Evolutionary conservation across 2,329 filamentous ascomycete species (phyloP).

Genomic region (Zasmidium angulare): DNA sequence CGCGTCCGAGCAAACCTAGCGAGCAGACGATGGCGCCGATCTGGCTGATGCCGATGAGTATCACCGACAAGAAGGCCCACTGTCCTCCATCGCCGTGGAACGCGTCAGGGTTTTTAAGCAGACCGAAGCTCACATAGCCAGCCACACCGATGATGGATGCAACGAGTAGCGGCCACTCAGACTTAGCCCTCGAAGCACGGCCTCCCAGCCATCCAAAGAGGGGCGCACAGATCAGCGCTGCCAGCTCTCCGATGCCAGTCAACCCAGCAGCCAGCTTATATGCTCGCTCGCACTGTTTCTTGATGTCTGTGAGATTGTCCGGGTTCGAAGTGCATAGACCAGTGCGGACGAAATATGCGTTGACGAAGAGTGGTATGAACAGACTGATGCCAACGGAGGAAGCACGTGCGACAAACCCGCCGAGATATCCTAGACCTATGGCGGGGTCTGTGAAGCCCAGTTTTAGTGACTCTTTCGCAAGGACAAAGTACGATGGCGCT

Average conservation of each 20-base stretch:
- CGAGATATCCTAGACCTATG: slow-evolving; percentile 85
- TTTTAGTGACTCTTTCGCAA: slow-evolving; percentile 43
- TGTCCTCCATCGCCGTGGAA: slow-evolving; percentile 60
- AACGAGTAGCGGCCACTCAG: slow-evolving; percentile 70
- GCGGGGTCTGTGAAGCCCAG: slow-evolving; percentile 73
- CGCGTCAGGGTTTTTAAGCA: slow-evolving; percentile 74
- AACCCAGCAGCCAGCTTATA: slow-evolving; percentile 86
- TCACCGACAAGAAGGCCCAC: slow-evolving; percentile 65
- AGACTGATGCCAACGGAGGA: slow-evolving; percentile 94
- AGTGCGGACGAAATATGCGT: slow-evolving; percentile 80
- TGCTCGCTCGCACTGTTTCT: slow-evolving; percentile 78
- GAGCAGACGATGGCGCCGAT: slow-evolving; percentile 97
- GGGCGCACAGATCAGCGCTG: slow-evolving; percentile 81
- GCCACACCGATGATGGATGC: slow-evolving; percentile 72
- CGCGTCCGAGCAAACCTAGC: slow-evolving; percentile 80
- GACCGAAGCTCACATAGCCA: slow-evolving; percentile 75
- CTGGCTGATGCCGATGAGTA: slow-evolving; percentile 84
- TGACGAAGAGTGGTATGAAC: slow-evolving; percentile 90
- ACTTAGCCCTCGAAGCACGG: slow-evolving; percentile 51
- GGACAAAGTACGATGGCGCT: slow-evolving; percentile 56
- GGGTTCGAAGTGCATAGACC: slow-evolving; percentile 68
- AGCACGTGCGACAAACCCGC: slow-evolving; percentile 90
- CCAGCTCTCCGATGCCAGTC: slow-evolving; percentile 83
- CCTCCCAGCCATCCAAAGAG: slow-evolving; percentile 84
- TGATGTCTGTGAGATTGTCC: slow-evolving; percentile 60